Conservation (phyloP, 139 green algal species). For the Pseudopediastrum boryanum region DNA sequence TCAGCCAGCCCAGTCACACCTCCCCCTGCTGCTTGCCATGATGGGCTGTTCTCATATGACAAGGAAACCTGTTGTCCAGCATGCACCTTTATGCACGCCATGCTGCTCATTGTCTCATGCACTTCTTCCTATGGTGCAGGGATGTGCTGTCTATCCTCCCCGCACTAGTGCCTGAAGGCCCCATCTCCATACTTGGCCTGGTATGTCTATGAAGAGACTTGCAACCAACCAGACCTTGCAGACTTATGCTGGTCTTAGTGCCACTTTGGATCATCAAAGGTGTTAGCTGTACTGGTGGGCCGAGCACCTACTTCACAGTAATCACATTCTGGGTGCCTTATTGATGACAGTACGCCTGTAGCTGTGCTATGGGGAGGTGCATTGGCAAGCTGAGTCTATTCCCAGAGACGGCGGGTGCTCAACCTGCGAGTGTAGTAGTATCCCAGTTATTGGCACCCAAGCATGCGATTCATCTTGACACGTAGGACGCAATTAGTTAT, state of each 20-base stretch:
- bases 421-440: too few species aligned
- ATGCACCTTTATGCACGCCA: background rate
- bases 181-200: slow-evolving; percentile 15
- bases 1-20: too few species aligned
- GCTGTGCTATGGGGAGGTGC: background rate
- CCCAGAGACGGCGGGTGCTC: too few species aligned
- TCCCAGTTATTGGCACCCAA: too few species aligned
- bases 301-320: background rate
- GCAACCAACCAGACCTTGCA: background rate
- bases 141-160: slow-evolving; percentile 20
- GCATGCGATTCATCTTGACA: too few species aligned
- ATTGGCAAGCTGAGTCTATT: too few species aligned
- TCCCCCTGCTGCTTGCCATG: too few species aligned
- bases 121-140: too few species aligned
- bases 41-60: too few species aligned
- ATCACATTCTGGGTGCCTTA: background rate
- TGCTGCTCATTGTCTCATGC: background rate
- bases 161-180: slow-evolving; percentile 14
- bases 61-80: background rate
- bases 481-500: too few species aligned
- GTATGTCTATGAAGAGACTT: too few species aligned
- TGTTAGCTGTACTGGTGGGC: background rate
- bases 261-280: background rate
- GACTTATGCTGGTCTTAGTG: too few species aligned
- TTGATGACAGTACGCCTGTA: background rate